phyloP scores from a whole-genome alignment of 2,329 filamentous ascomycete species.

The Tolypocladium tundrense region DNA sequence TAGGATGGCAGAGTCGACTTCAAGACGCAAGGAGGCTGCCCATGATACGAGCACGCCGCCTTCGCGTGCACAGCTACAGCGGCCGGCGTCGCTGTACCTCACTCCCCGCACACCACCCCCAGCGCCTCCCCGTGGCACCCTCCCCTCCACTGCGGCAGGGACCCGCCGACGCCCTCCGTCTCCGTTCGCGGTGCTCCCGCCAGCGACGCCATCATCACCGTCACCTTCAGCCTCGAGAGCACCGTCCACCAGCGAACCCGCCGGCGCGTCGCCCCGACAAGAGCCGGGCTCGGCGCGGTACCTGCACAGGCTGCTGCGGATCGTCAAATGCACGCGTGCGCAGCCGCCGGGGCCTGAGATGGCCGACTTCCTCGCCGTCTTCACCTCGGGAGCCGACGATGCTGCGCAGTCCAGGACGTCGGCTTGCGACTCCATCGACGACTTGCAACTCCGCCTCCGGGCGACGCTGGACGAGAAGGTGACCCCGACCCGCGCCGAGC shows the following conservation, averaged over 20 bases:
- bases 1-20: not conserved
- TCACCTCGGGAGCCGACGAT: slow-evolving; percentile 17
- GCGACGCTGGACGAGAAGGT: slow-evolving; percentile 29
- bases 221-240: slow-evolving; percentile 1
- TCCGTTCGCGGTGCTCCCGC: not conserved
- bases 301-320: slow-evolving; percentile 7
- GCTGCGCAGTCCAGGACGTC: slow-evolving; percentile 10
- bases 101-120: not conserved
- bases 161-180: not conserved
- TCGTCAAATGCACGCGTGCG: slow-evolving; percentile 5
- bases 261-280: slow-evolving; percentile 7
- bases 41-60: too few relatives aligned
- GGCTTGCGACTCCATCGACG: slow-evolving; percentile 26
- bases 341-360: slow-evolving; percentile 11
- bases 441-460: slow-evolving; percentile 36
- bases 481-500: slow-evolving; percentile 37
- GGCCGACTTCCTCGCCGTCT: slow-evolving; percentile 28
- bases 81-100: not conserved
- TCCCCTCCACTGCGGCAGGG: not conserved
- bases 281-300: slow-evolving; percentile 8
- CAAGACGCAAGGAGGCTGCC: not conserved
- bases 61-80: not conserved
- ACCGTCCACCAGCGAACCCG: too few relatives aligned
- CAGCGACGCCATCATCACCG: not conserved
- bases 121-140: not conserved